Base-by-base conservation (phyloP, 495 filamentous ascomycete species). In the Gamarada debralockiae region DNA sequence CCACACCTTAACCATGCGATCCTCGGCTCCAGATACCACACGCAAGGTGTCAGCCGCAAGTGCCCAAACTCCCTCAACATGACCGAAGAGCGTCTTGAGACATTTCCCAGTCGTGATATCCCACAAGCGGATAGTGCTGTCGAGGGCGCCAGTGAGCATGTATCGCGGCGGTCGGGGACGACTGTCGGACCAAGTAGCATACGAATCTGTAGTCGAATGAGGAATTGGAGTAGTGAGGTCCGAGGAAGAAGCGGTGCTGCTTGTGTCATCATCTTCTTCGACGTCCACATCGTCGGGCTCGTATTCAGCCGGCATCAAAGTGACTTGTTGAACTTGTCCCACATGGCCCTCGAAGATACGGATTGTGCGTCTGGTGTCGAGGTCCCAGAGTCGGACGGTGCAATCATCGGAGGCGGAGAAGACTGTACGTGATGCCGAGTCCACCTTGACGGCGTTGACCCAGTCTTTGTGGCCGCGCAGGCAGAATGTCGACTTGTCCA, bases 1-100 rank as follows among this genome's bases (percentile, higher is more conserved):
- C 95, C 95, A 98, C 33, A 95, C 85, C 67, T 97, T 97, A 66
- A 96, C 87, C 83, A 92, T 97, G 33, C 87, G 82, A 69, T 99
- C 93, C 67, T 97, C 85, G 29, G 88, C 86, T 10, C 92, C 93
- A 48, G 85, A 87, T 29, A 97, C 89, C 24, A 96, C 81, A 14
- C 93, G 82, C 29, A 99, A 73, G 0, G 87, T 90, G 65, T 99
- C 95, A 1, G 89, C 95, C 1, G 89, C 92, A 4, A 99, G 77
- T 9, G 88, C 86, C 93, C 93, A 99, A 20, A 99, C 84, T 21
- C 93, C 93, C 66, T 97, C 93, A 20, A 99, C 73, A 58, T 99
- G 93, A 0, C 93, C 93, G 55, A 97, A 99, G 70, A 96, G 92
- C 3, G 90, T 97, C 47, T 88, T 88, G 9, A 95, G 71, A 62